Evolutionary conservation across 2,329 filamentous ascomycete species (phyloP), one percentile per base, ranked within the genome.

Genomic region (Diplodia mutila): DNA sequence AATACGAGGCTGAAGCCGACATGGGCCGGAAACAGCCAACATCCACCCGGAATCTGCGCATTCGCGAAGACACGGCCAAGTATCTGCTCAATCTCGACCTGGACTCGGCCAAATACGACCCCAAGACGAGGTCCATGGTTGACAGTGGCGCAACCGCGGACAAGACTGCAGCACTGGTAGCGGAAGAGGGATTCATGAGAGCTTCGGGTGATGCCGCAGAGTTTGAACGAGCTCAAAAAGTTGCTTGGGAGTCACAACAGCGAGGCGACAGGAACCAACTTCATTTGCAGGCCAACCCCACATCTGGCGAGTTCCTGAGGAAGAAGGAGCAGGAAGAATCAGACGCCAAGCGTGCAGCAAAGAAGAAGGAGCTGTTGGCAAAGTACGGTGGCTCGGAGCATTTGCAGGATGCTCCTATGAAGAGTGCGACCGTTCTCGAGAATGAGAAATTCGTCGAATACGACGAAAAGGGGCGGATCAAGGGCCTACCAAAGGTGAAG

Each of bases 81-180:
- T 99, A 99, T 77, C 85, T 99, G 2, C 83, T 97, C 9, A 98
- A 98, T 76, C 87, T 99, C 32, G 95, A 99, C 76, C 85, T 97
- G 2, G 95, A 99, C 75, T 97, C 94, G 1, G 95, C 96, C 1
- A 96, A 97, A 78, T 99, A 99, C 80, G 94, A 99, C 75, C 95
- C 95, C 0, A 99, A 99, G 78, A 97, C 94, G 14, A 87, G 95
- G 73, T 90, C 91, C 9, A 92, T 99, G 85, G 91, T 97, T 25
- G 92, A 97, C 75, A 89, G 88, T 70, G 93, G 93, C 57, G 93
- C 91, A 7, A 91, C 90, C 37, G 87, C 87, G 25, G 93, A 96
- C 80, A 90, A 90, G 72, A 91, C 92, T 2, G 91, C 94, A 8
- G 88, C 90, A 34, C 80, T 97, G 6, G 94, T 95, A 67, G 94